These are phyloP conservation scores for Pouteria glomerata DNA, from an alignment of 148 eudicot species.

Conservation along the genomic window DNA sequence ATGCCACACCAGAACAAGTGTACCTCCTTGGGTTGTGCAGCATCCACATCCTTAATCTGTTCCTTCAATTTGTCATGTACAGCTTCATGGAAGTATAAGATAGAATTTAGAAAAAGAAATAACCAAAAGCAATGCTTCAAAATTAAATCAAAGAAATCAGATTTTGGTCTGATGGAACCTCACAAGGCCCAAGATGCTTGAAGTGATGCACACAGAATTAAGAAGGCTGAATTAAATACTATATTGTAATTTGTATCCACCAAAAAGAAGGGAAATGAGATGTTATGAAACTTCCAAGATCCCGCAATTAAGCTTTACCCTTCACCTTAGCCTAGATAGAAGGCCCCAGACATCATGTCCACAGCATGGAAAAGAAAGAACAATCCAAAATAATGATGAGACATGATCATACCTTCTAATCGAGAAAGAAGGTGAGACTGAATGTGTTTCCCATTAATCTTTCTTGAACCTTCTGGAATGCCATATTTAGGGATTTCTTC, in stretches of 20 bases:
- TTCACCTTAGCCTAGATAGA: not conserved
- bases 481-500: slow-evolving; percentile 66
- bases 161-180: not conserved
- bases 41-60: slow-evolving; percentile 75
- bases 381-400: not conserved
- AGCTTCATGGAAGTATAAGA: slow-evolving; percentile 38
- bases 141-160: not conserved
- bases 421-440: slow-evolving; percentile 75
- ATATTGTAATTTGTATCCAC: not conserved
- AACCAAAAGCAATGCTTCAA: not conserved
- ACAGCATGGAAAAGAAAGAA: not conserved
- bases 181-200: not conserved
- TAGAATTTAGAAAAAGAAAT: not conserved
- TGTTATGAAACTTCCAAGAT: not conserved
- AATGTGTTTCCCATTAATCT: slow-evolving; percentile 81
- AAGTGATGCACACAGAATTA: not conserved
- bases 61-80: slow-evolving; percentile 57
- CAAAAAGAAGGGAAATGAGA: not conserved
- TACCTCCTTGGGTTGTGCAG: slow-evolving; percentile 70
- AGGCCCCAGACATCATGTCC: not conserved
- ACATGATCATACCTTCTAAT: slow-evolving; percentile 50
- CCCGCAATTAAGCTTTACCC: not conserved
- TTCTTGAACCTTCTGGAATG: slow-evolving; percentile 74
- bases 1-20: slow-evolving; percentile 69
- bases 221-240: not conserved